phyloP scores from a whole-genome alignment of 2,329 filamentous ascomycete genomes.

The Calonectria pteridis region DNA sequence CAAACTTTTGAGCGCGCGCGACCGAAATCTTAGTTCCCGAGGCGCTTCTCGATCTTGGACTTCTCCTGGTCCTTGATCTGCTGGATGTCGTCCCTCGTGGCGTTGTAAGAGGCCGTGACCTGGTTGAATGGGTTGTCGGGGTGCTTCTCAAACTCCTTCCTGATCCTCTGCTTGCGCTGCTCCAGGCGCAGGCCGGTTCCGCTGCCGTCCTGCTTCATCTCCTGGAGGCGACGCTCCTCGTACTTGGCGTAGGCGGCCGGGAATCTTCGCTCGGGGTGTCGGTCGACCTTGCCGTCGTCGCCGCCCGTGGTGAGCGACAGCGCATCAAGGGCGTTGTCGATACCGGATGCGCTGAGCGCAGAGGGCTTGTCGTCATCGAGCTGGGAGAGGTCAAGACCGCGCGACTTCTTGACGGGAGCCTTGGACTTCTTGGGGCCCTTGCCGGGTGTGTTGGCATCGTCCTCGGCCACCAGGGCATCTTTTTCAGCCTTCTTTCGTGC shows the following conservation, averaged over 20 bases:
- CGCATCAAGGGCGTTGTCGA: constrained; percentile 94
- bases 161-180: constrained; percentile 85
- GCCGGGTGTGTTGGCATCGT: constrained; percentile 76
- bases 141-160: constrained; percentile 95
- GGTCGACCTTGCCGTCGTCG: constrained; percentile 80
- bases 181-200: constrained; percentile 80
- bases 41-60: constrained; percentile 78
- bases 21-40: constrained; percentile 56
- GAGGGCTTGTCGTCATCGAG: constrained; percentile 74
- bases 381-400: constrained; percentile 80
- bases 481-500: constrained; percentile 95
- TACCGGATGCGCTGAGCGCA: constrained; percentile 84
- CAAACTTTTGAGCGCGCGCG: neutral
- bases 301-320: constrained; percentile 72
- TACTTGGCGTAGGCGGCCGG: constrained; percentile 87
- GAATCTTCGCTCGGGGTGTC: constrained; percentile 88
- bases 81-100: constrained; percentile 80
- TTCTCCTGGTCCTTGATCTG: constrained; percentile 75
- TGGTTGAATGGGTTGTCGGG: constrained; percentile 97
- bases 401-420: constrained; percentile 75
- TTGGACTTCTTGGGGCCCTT: constrained; percentile 77
- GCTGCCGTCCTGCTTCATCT: constrained; percentile 86
- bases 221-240: constrained; percentile 82
- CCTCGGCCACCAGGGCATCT: constrained; percentile 84
- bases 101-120: constrained; percentile 80